These are phyloP conservation scores for Pestalotiopsis sp. DNA, from an alignment of 2,329 filamentous ascomycete species.

Conservation along the genomic window DNA sequence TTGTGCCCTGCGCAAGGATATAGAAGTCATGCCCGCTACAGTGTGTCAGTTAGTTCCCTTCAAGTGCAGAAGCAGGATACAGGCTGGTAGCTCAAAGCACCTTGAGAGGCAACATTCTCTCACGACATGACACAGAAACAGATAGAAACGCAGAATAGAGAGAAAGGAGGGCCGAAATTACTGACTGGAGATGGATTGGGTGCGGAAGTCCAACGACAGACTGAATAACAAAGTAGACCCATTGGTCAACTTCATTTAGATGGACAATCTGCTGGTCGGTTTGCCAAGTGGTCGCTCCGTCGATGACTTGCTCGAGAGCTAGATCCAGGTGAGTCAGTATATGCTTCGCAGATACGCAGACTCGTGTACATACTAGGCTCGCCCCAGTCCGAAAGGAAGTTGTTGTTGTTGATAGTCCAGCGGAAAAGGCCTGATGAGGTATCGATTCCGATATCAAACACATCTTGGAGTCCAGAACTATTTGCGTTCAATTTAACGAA, in stretches of 20 bases:
- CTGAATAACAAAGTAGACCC: slow-evolving; percentile 40
- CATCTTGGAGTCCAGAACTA: slow-evolving; percentile 24
- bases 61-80: too few relatives aligned
- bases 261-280: slow-evolving; percentile 32
- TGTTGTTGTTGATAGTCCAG: slow-evolving; percentile 51
- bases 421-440: slow-evolving; percentile 41
- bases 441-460: slow-evolving; percentile 31
- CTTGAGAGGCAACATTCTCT: too few relatives aligned
- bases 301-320: slow-evolving; percentile 37
- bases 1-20: slow-evolving; percentile 36
- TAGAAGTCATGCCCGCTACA: slow-evolving; percentile 44
- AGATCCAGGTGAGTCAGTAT: neutral
- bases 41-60: too few relatives aligned
- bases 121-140: too few relatives aligned
- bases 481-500: slow-evolving; percentile 37
- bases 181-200: slow-evolving; percentile 43
- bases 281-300: slow-evolving; percentile 25
- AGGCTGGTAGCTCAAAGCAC: too few relatives aligned
- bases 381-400: slow-evolving; percentile 48
- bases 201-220: slow-evolving; percentile 32
- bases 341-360: neutral
- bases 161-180: too few relatives aligned
- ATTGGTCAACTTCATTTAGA: slow-evolving; percentile 32
- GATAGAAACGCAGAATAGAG: too few relatives aligned
- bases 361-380: slow-evolving; percentile 40